phyloP scores from a whole-genome alignment of 2,329 filamentous ascomycete genomes.

The Chrysoporthe austroafricana region DNA sequence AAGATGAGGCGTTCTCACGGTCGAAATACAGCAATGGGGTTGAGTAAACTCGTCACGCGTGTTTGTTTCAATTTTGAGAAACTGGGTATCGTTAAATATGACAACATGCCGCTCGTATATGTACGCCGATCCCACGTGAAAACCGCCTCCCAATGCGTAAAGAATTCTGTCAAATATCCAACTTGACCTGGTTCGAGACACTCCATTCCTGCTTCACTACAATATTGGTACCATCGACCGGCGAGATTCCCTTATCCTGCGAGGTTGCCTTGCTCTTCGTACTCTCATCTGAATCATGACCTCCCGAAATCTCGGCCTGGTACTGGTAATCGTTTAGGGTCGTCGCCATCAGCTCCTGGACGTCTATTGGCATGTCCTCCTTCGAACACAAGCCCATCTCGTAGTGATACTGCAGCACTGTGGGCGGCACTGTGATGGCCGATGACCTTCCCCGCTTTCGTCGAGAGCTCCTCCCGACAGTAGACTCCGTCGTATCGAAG shows the following conservation, averaged over 20 bases:
- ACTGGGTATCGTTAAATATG: constrained; percentile 8
- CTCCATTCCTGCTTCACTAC: constrained; percentile 23
- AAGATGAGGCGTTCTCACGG: neutral
- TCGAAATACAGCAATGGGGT: neutral
- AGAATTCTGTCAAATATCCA: neutral
- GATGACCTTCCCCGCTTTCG: constrained; percentile 2
- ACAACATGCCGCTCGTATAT: neutral
- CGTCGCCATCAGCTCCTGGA: constrained; percentile 19
- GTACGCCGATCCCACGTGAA: neutral
- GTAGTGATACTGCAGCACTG: constrained; percentile 20
- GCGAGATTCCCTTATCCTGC: constrained; percentile 11
- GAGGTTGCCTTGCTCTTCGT: constrained; percentile 2
- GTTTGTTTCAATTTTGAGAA: constrained; percentile 2
- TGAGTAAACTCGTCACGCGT: neutral
- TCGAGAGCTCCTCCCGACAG: neutral
- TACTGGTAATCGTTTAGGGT: constrained; percentile 13
- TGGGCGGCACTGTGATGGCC: constrained; percentile 10
- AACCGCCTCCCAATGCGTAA: neutral
- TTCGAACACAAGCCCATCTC: constrained; percentile 20
- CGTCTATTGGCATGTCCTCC: constrained; percentile 14
- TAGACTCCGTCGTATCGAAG: neutral
- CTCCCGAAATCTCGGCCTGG: constrained; percentile 13
- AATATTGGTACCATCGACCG: constrained; percentile 13
- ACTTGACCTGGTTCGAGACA: constrained; percentile 20
- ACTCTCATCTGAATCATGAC: constrained; percentile 20